Evolutionary conservation across 1,284 basidiomycete species (phyloP), one percentile per base, ranked within the genome.

Genomic region (Leccinum fuscescens): DNA sequence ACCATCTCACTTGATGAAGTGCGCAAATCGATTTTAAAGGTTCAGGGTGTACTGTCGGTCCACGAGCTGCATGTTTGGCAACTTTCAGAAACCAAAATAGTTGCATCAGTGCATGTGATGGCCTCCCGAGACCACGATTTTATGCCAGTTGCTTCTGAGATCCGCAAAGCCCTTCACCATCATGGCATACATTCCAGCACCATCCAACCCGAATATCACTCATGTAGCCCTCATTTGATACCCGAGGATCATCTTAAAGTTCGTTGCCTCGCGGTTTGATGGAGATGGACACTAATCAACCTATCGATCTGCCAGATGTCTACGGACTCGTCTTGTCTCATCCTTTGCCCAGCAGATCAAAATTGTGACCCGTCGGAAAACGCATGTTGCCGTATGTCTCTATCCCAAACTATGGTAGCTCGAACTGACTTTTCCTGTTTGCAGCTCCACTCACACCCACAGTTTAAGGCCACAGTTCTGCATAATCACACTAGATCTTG

Each of bases 51-150:
- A 22, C 80, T 93, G 60, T 94, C 93, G 27, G 82, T 99, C 33
- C 97, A 99, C 73, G 95, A 96, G 70, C 82, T 99, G 33, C 97
- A 99, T 76, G 87, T 99, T 58, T 99, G 97, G 97, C 95, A 97
- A 72, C 80, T 96, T 35, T 89, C 88, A 15, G 92, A 94, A 75
- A 82, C 82, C 64, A 98, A 97, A 72, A 87, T 95, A 56, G 92
- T 99, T 39, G 96, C 96, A 4, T 96, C 93, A 1, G 95, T 99
- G 17, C 97, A 99, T 76, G 93, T 99, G 53, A 84, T 94, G 64
- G 89, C 96, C 24, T 88, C 87, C 33, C 83, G 87, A 59, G 81
- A 83, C 50, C 83, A 86, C 62, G 92, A 97, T 69, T 98, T 98
- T 75, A 98, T 98, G 93, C 85, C 84, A 4, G 86, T 97, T 51